These are phyloP conservation scores for Nematocida sp. DNA, from an alignment of 371 early-diverging fungal species.

Conservation along the genomic window DNA sequence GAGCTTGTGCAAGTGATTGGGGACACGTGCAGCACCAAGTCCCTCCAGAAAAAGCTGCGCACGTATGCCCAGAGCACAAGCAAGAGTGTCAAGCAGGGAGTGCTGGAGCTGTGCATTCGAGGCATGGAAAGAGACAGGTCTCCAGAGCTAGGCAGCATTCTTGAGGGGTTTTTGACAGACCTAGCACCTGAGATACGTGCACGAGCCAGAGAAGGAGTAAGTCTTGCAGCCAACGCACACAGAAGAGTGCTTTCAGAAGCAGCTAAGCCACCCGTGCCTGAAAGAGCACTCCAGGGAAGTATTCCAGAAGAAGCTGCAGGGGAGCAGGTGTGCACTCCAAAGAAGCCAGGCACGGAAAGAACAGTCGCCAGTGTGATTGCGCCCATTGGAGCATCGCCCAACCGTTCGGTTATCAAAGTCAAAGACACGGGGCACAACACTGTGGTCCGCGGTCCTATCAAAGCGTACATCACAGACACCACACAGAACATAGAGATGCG, in stretches of 20 bases:
- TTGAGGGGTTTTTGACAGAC: conserved; percentile 15
- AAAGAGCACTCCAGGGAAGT: conserved; percentile 1
- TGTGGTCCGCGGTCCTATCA: conserved; percentile 24
- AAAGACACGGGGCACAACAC: conserved; percentile 6
- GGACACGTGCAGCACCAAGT: neutral
- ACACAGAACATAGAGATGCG: neutral
- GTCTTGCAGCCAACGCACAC: conserved; percentile 6
- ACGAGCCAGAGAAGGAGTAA: conserved; percentile 11
- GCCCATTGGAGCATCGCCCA: neutral
- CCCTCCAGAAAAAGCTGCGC: neutral
- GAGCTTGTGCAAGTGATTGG: neutral
- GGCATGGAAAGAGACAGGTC: neutral
- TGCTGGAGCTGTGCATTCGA: conserved; percentile 14
- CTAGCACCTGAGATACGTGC: conserved; percentile 18
- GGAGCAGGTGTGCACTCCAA: too few species aligned
- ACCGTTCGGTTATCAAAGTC: neutral
- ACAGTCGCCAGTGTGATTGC: conserved; percentile 18
- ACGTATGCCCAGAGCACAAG: neutral
- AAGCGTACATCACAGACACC: neutral
- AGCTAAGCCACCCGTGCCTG: too few species aligned
- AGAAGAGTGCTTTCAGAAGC: conserved; percentile 2
- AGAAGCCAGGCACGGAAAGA: too few species aligned
- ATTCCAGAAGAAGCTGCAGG: too few species aligned
- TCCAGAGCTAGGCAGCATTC: neutral
- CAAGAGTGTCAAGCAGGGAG: conserved; percentile 19